phyloP scores from a whole-genome alignment of 2,329 filamentous ascomycete species.

The Botryosphaeria agaves region DNA sequence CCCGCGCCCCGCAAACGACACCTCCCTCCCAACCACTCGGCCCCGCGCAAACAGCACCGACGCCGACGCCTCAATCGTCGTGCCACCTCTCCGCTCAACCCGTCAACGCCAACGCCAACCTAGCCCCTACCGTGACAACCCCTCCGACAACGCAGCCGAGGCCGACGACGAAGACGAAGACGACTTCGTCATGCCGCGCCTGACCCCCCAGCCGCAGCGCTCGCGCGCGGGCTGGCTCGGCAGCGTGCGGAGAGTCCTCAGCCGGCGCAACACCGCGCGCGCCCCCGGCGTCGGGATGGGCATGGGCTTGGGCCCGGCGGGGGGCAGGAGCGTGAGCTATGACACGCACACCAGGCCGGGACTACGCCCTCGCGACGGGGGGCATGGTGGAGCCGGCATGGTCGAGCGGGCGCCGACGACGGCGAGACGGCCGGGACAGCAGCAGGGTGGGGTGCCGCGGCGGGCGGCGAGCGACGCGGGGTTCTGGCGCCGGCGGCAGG shows the following conservation, averaged over 20 bases:
- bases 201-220: too few relatives aligned
- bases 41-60: not conserved
- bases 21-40: not conserved
- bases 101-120: not conserved
- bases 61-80: not conserved
- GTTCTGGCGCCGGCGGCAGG: constrained; percentile 31
- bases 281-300: constrained; percentile 3
- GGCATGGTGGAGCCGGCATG: too few relatives aligned
- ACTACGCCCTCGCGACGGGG: too few relatives aligned
- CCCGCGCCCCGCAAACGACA: not conserved
- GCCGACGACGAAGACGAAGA: not conserved
- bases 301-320: too few relatives aligned
- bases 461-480: constrained; percentile 31
- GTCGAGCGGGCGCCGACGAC: constrained; percentile 6
- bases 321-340: not conserved
- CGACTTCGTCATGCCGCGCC: not conserved
- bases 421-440: too few relatives aligned
- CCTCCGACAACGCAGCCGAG: too few relatives aligned
- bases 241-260: constrained; percentile 12
- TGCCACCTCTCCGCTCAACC: not conserved
- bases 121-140: constrained; percentile 16
- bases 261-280: constrained; percentile 6
- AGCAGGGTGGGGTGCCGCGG: constrained; percentile 19
- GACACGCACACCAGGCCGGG: too few relatives aligned
- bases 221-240: constrained; percentile 13